Evolutionary conservation across 768 basidiomycete species (phyloP).

Genomic region (Pisolithus albus): DNA sequence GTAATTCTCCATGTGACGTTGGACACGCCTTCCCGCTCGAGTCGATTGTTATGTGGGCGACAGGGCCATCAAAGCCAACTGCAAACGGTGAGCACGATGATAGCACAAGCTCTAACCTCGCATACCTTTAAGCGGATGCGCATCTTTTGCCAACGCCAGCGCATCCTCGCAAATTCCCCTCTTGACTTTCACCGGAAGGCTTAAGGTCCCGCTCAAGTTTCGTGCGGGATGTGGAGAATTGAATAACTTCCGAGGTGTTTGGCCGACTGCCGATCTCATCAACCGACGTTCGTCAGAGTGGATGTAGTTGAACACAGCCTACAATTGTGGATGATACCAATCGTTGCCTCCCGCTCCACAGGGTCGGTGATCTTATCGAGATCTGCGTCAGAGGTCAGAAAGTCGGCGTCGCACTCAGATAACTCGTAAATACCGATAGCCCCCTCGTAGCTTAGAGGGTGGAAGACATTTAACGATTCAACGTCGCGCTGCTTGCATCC

Average conservation of each 20-base stretch:
- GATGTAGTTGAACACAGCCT: conserved; percentile 12
- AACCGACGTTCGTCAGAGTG: not conserved
- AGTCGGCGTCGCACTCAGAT: not conserved
- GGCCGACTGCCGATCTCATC: conserved; percentile 54
- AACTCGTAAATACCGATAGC: conserved; percentile 52
- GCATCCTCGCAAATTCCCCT: conserved; percentile 85
- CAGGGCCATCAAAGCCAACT: conserved; percentile 36
- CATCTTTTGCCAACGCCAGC: conserved; percentile 54
- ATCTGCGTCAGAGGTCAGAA: conserved; percentile 38
- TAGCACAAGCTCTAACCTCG: not conserved
- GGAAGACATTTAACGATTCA: conserved; percentile 76
- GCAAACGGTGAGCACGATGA: conserved; percentile 13
- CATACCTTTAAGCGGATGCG: conserved; percentile 51
- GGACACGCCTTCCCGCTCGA: conserved; percentile 42
- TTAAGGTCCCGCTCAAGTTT: conserved; percentile 62
- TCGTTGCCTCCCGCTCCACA: conserved; percentile 83
- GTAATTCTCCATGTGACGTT: conserved; percentile 51
- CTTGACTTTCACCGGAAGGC: conserved; percentile 61
- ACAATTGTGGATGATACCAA: conserved; percentile 96
- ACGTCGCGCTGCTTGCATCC: conserved; percentile 78
- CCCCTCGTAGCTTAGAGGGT: conserved; percentile 90
- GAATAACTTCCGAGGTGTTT: conserved; percentile 88
- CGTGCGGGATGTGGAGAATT: conserved; percentile 66
- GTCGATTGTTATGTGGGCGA: conserved; percentile 47
- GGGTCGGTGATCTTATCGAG: conserved; percentile 82